Base-by-base conservation (phyloP, 768 basidiomycete species). In the Leccinum obscurum region DNA sequence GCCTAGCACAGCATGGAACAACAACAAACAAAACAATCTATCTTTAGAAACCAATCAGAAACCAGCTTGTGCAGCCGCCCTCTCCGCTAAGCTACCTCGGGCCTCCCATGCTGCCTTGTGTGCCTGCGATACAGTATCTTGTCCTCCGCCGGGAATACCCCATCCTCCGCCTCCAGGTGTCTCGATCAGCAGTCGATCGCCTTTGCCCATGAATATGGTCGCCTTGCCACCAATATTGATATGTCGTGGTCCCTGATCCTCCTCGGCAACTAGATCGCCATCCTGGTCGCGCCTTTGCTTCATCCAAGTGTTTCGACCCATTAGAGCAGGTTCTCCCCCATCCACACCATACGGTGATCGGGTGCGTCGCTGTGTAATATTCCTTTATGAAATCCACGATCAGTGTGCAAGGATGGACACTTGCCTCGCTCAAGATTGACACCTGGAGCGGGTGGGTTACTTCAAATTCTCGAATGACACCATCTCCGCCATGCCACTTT, bases 111-210 rank as follows among this genome's bases (percentile, higher is more conserved):
- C 77, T 3, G 57, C 56, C 26, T 46, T 58, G 30, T 58, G 26
- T 49, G 73, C 68, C 70, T 84, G 78, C 24, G 60, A 63, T 49
- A 61, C 60, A 8, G 58, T 62, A 20, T 20, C 58, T 17, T 60
- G 17, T 3, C 37, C 65, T 22, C 28, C 52, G 0, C 72, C 68
- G 7, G 64, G 59, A 7, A 53, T 35, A 1, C 94, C 94, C 90
- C 90, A 96, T 3, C 86, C 95, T 7, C 95, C 95, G 9, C 89
- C 95, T 1, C 95, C 95, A 0, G 95, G 95, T 0, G 95, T 95
- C 76, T 94, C 87, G 53, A 96, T 85, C 59, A 88, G 65, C 60
- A 97, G 71, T 54, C 81, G 78, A 69, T 97, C 94, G 6, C 93
- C 90, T 67, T 92, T 90, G 39, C 92, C 91, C 89, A 95, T 94